Base-by-base conservation (phyloP, 352 stramenopile species). In the Globisporangium mamillatum region DNA sequence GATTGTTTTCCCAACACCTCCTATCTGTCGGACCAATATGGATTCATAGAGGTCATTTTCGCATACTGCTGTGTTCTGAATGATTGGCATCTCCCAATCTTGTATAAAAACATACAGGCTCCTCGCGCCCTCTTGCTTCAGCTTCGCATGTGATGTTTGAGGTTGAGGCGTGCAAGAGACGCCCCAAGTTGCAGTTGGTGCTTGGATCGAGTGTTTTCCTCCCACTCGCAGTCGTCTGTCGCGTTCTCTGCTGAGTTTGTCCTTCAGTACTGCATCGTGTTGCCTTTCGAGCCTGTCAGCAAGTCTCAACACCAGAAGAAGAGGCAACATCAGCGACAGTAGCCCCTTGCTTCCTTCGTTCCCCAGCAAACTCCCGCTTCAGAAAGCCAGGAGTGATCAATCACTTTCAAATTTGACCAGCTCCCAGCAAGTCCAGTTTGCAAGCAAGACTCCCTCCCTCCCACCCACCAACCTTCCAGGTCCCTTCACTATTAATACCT, bases 121-220 rank as follows among this genome's bases (percentile, higher is more conserved):
- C 0, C 7, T n/a, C 36, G 9, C 10, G 8, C 12, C 32, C 12
- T 10, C 4, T 46, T 55, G 25, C 59, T 64, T 64, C 59, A 64
- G 59, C 59, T 56, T 64, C 48, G 18, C 34, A 24, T 53, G 59
- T 64, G 59, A 50, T 22, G 14, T 64, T 64, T 46, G 38, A 46
- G 38, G n/a, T 54, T 22, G 20, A 58, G 20, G 24, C 22, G 38
- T 46, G 57, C 48, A 55, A 64, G 48, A 64, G 59, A 64, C 36
- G 59, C 38, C 32, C 22, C 59, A 64, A 56, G 36, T 64, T 64
- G 59, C 59, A 64, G 22, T 64, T 64, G 59, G 59, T 64, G 59
- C 59, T 64, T 64, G 59, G 59, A 55, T 64, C 59, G 7, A 4
- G 22, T 56, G 32, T 50, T 55, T 34, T 41, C 24, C 22, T 34